These are phyloP conservation scores for Synchytrium microbalum DNA, from an alignment of 371 early-diverging fungal species.

Conservation along the genomic window DNA sequence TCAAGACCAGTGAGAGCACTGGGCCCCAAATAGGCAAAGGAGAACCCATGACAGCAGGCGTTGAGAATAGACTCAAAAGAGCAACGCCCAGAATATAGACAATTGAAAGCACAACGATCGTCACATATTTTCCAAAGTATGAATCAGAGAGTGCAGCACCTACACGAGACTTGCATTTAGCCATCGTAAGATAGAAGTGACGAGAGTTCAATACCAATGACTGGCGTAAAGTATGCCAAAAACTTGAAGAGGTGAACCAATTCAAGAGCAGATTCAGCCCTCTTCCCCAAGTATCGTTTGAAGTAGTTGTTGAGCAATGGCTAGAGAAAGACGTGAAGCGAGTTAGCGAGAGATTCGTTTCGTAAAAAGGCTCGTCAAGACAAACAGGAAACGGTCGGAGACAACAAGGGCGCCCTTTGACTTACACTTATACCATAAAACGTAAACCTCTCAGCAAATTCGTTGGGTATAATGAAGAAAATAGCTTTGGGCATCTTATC, in stretches of 20 bases:
- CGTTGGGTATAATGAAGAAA: constrained; percentile 26
- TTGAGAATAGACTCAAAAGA: constrained; percentile 33
- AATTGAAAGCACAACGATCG: constrained; percentile 48
- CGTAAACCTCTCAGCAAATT: constrained; percentile 23
- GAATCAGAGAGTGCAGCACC: constrained; percentile 54
- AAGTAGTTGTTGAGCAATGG: constrained; percentile 32
- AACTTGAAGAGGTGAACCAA: constrained; percentile 34
- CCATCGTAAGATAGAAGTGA: neutral
- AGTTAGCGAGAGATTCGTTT: neutral
- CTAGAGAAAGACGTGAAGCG: constrained; percentile 10
- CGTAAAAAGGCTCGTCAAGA: neutral
- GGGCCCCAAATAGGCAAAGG: constrained; percentile 10
- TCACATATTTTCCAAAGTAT: constrained; percentile 57
- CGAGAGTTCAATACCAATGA: neutral
- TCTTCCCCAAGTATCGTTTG: constrained; percentile 10
- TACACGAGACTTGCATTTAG: neutral
- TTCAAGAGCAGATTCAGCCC: neutral
- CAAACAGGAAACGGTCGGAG: constrained; percentile 3
- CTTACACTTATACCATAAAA: constrained; percentile 7
- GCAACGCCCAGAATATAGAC: constrained; percentile 49
- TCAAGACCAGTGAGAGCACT: constrained; percentile 26
- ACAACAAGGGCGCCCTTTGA: neutral
- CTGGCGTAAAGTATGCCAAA: neutral
- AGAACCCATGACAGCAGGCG: constrained; percentile 25
- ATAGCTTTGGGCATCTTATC: constrained; percentile 22